A percentile compares a stretch with the other conserved stretches of the same genome.
Conservation (phyloP, 2,329 filamentous ascomycete genomes). For the Fusarium abutilonis region DNA sequence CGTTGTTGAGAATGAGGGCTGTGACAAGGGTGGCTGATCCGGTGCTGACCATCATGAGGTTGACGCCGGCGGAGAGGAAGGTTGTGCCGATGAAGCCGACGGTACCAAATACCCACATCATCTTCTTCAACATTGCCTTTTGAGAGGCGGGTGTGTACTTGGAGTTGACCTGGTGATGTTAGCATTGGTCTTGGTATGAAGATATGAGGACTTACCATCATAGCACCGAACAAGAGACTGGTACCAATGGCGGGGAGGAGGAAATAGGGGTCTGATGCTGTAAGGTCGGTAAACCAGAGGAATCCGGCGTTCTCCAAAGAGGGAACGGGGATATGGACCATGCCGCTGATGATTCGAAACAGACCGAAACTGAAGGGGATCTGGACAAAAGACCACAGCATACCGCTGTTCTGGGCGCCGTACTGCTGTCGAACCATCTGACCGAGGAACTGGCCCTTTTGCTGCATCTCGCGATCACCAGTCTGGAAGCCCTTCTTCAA, state of each 20-base stretch:
- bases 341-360: conserved; percentile 79
- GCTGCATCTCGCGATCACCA: conserved; percentile 57
- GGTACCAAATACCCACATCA: conserved; percentile 57
- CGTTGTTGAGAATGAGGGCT: conserved; percentile 51
- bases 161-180: conserved; percentile 49
- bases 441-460: conserved; percentile 50
- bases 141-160: conserved; percentile 49
- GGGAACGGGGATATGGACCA: conserved; percentile 82
- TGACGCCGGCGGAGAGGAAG: conserved; percentile 60
- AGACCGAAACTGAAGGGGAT: conserved; percentile 80
- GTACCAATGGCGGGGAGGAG: conserved; percentile 74
- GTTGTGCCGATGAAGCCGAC: conserved; percentile 57
- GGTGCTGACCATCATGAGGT: conserved; percentile 59
- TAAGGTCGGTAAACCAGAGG: conserved; percentile 83
- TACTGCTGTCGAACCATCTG: conserved; percentile 53
- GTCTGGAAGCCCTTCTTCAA: conserved; percentile 56
- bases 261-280: conserved; percentile 78
- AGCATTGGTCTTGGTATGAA: conserved; percentile 13
- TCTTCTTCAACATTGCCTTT: conserved; percentile 53
- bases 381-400: conserved; percentile 55
- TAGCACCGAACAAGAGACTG: conserved; percentile 63
- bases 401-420: conserved; percentile 47
- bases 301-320: conserved; percentile 75
- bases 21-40: conserved; percentile 52
- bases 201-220: conserved; percentile 57